Conservation (phyloP, 495 filamentous ascomycete genomes). For the Astrocystis sublimbata region DNA sequence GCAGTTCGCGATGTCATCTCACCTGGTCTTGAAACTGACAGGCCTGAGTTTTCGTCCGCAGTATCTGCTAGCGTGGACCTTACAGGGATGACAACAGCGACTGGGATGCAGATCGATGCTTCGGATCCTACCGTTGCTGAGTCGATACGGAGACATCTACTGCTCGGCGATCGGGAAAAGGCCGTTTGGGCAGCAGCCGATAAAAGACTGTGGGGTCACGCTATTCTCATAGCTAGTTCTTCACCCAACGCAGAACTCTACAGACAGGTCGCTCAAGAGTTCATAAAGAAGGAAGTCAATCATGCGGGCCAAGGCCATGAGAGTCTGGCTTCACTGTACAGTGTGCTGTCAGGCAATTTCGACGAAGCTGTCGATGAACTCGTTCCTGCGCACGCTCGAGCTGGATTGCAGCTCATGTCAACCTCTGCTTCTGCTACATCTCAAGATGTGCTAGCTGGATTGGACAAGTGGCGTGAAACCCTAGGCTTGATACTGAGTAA, state of each 20-base stretch:
- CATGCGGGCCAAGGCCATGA: constrained; percentile 72
- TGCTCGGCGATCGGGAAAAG: constrained; percentile 82
- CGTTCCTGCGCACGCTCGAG: constrained; percentile 89
- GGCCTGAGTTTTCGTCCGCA: constrained; percentile 26
- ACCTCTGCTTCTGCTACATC: constrained; percentile 61
- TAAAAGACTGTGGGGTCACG: constrained; percentile 91
- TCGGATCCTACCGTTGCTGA: constrained; percentile 67
- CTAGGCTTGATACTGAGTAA: constrained; percentile 83
- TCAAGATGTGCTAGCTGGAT: constrained; percentile 75
- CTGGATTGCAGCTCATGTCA: constrained; percentile 86
- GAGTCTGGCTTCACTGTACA: constrained; percentile 85
- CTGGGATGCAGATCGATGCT: constrained; percentile 54
- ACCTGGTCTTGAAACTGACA: constrained; percentile 48
- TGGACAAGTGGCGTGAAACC: constrained; percentile 93
- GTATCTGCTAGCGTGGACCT: constrained; percentile 28
- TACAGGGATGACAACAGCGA: constrained; percentile 25
- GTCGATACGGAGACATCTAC: constrained; percentile 67
- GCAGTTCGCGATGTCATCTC: constrained; percentile 73
- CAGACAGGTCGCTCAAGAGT: constrained; percentile 92
- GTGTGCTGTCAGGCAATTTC: constrained; percentile 87
- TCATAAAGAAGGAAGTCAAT: constrained; percentile 89
- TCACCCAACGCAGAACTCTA: constrained; percentile 62
- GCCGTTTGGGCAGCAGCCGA: constrained; percentile 96
- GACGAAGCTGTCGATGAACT: constrained; percentile 96
- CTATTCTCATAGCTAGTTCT: constrained; percentile 86